Evolutionary conservation across 768 basidiomycete species (phyloP).

Genomic region (Amanita brunnescens): DNA sequence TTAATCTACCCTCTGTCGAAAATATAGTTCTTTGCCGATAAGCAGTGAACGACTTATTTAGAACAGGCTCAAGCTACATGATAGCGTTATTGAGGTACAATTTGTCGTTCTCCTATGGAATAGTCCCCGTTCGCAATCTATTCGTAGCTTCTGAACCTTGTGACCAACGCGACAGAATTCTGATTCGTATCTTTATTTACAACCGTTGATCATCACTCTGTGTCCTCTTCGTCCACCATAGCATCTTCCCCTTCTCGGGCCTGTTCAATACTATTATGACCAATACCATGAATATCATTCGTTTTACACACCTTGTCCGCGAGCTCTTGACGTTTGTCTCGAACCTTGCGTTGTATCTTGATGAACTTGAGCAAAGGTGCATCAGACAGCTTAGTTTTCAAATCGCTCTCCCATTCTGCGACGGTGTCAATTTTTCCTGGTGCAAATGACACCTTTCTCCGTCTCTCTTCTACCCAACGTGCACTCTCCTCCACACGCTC

Average conservation of each 20-base stretch:
- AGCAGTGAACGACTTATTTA: no score
- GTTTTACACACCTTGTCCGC: conserved; percentile 56
- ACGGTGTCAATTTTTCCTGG: conserved; percentile 68
- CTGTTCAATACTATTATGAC: conserved; percentile 25
- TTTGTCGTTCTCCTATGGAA: no score
- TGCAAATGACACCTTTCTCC: conserved; percentile 64
- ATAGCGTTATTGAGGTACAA: no score
- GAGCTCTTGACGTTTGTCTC: conserved; percentile 63
- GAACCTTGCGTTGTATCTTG: conserved; percentile 69
- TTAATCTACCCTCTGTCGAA: not conserved
- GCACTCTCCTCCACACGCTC: conserved; percentile 84
- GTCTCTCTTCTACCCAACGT: conserved; percentile 64
- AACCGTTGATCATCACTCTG: not conserved
- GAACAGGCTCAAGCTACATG: no score
- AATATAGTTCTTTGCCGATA: no score
- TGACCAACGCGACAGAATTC: no score
- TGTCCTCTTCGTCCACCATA: conserved; percentile 48
- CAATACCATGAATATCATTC: not conserved
- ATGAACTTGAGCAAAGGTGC: conserved; percentile 79
- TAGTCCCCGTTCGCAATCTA: no score
- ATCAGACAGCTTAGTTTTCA: conserved; percentile 51
- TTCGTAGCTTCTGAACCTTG: no score
- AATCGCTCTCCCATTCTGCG: conserved; percentile 56
- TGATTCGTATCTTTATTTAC: no score
- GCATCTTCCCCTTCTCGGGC: conserved; percentile 65